Conservation (phyloP, 192 early-diverging fungal genomes). For the Entomortierella parvispora region DNA sequence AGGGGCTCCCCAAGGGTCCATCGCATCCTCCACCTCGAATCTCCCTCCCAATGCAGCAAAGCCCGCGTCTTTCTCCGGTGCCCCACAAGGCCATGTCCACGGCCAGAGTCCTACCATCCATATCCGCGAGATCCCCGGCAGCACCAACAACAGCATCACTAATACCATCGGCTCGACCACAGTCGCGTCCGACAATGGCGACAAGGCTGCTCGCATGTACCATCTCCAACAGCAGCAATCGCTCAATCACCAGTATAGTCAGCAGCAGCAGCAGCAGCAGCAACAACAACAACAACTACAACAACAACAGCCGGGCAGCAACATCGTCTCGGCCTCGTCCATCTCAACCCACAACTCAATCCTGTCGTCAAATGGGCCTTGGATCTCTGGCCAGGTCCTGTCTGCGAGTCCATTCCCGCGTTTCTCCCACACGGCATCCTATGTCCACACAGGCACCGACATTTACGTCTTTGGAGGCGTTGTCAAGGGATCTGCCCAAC, state of each 20-base stretch:
- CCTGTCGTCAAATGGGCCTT: slow-evolving; percentile 20
- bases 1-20: neutral
- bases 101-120: neutral
- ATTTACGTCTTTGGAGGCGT: slow-evolving; percentile 51
- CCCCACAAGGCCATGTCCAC: slow-evolving; percentile 5
- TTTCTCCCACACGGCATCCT: slow-evolving; percentile 44
- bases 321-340: slow-evolving; percentile 8
- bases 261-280: slow-evolving; percentile 20
- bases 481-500: slow-evolving; percentile 25
- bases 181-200: neutral
- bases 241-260: slow-evolving; percentile 10
- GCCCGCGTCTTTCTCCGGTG: slow-evolving; percentile 9
- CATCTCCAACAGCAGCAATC: slow-evolving; percentile 9
- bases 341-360: slow-evolving; percentile 17
- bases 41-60: neutral
- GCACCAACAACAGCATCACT: slow-evolving; percentile 20
- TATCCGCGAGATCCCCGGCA: slow-evolving; percentile 5
- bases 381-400: slow-evolving; percentile 29
- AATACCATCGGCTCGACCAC: slow-evolving; percentile 1
- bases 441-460: slow-evolving; percentile 48
- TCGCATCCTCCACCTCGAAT: slow-evolving; percentile 5
- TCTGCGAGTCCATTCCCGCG: slow-evolving; percentile 36
- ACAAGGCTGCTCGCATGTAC: neutral
- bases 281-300: slow-evolving; percentile 11
- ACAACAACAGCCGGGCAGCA: slow-evolving; percentile 2